phyloP scores from a whole-genome alignment of 768 basidiomycete species.

The Sporobolomyces phaffii region DNA sequence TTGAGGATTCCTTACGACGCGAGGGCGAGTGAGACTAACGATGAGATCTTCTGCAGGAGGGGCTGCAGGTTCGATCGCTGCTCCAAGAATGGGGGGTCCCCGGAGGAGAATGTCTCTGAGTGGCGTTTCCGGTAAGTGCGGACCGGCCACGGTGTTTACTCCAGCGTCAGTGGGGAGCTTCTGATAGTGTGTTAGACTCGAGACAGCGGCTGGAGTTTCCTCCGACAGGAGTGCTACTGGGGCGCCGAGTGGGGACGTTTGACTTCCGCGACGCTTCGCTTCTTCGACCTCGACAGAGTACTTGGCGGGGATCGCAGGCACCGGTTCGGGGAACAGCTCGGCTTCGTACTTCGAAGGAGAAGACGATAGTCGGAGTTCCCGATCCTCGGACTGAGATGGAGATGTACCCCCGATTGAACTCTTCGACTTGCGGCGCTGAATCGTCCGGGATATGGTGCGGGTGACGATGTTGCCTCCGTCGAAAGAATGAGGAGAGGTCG shows the following conservation, averaged over 20 bases:
- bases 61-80: too few relatives aligned
- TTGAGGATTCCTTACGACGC: background rate
- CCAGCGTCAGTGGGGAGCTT: too few relatives aligned
- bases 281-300: slow-evolving; percentile 6
- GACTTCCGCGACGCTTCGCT: slow-evolving; percentile 4
- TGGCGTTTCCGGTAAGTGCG: slow-evolving; percentile 1
- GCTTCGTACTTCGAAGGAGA: slow-evolving; percentile 1
- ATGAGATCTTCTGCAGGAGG: background rate
- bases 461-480: slow-evolving; percentile 6
- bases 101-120: background rate
- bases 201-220: too few relatives aligned
- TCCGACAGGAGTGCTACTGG: too few relatives aligned
- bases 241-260: background rate
- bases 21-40: background rate
- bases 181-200: too few relatives aligned
- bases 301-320: slow-evolving; percentile 1
- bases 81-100: background rate
- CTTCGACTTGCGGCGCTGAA: background rate
- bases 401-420: background rate
- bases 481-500: background rate
- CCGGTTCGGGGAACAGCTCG: background rate
- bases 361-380: background rate
- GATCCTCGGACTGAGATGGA: background rate
- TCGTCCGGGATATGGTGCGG: background rate
- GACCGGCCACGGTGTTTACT: too few relatives aligned